Conservation (phyloP, 257 asterid genomes). For the Solanum pimpinellifolium region DNA sequence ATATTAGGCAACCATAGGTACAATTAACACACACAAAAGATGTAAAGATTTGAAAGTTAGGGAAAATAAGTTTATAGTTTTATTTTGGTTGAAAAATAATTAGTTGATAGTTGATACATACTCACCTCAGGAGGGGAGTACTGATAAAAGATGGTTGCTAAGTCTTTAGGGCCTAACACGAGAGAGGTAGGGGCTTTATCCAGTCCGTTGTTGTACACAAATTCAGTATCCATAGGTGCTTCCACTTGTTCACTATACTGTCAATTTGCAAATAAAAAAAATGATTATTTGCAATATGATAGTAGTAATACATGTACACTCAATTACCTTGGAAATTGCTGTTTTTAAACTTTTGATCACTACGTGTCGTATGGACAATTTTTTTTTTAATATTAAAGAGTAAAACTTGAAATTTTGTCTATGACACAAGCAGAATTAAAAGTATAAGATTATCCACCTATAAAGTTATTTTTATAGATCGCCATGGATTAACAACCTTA, state of each 20-base stretch:
- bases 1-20: not conserved
- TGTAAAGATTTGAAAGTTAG: not conserved
- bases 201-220: slow-evolving; percentile 4
- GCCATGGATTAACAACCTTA: no score
- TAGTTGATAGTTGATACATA: not conserved
- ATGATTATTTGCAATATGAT: not conserved
- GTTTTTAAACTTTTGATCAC: not conserved
- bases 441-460: not conserved
- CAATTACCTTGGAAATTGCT: not conserved
- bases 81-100: no score
- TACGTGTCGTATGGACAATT: not conserved
- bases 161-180: slow-evolving; percentile 21
- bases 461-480: not conserved
- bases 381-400: not conserved
- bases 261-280: not conserved
- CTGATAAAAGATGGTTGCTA: slow-evolving; percentile 20
- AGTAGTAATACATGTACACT: not conserved
- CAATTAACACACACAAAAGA: not conserved
- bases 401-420: not conserved
- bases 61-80: not conserved
- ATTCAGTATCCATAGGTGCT: slow-evolving; percentile 10
- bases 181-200: slow-evolving; percentile 17
- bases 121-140: slow-evolving; percentile 34
- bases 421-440: not conserved
- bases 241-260: slow-evolving; percentile 11